These are phyloP conservation scores for Cicer cuneatum DNA, from an alignment of 306 rosid species.

Conservation along the genomic window DNA sequence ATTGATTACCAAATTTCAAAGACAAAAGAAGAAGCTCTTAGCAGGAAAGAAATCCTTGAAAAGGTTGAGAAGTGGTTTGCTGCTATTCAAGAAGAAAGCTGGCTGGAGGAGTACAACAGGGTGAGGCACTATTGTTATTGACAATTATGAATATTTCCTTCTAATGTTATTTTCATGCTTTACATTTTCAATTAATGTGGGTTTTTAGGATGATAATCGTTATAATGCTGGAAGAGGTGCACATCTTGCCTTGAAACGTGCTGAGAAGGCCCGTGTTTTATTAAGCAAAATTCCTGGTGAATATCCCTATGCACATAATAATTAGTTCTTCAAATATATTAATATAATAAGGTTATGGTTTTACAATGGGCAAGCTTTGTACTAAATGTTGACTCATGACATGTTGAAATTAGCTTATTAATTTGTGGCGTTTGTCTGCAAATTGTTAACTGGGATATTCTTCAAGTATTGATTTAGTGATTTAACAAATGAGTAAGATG, in stretches of 20 bases:
- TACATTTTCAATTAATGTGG: neutral
- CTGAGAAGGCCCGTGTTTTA: constrained; percentile 76
- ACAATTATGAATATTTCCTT: neutral
- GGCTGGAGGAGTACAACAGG: constrained; percentile 92
- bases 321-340: constrained; percentile 17
- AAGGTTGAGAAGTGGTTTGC: constrained; percentile 78
- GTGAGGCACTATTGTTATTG: constrained; percentile 45
- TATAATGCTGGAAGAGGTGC: constrained; percentile 81
- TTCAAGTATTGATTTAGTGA: neutral
- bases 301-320: constrained; percentile 15
- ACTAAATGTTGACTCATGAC: neutral
- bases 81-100: constrained; percentile 78
- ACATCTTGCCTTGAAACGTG: constrained; percentile 73
- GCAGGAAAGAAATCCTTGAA: constrained; percentile 80
- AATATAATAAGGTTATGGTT: constrained; percentile 19
- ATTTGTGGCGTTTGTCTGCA: neutral
- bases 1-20: constrained; percentile 61
- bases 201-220: constrained; percentile 74
- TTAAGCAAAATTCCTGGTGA: constrained; percentile 74
- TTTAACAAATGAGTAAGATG: neutral
- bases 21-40: constrained; percentile 65
- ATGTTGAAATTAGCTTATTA: constrained; percentile 8
- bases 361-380: constrained; percentile 12
- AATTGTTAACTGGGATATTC: neutral
- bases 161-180: constrained; percentile 13